Percentiles rank a stretch among this genome's conserved stretches.
These are phyloP conservation scores for Agrostemma githago DNA, from an alignment of 148 eudicot genomes.

Conservation along the genomic window DNA sequence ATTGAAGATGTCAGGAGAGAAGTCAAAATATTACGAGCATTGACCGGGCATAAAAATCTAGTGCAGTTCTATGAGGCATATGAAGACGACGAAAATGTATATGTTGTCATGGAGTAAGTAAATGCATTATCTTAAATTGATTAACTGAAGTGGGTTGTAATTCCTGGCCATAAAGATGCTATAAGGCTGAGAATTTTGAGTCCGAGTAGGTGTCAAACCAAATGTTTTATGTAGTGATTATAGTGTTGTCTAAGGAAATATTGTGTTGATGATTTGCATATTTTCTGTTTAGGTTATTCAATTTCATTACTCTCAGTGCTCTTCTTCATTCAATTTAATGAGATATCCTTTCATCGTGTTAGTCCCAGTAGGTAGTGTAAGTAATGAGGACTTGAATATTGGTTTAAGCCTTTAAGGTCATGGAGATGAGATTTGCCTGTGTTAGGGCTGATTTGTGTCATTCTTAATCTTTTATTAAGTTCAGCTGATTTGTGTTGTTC, in stretches of 20 bases:
- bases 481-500: conserved; percentile 7
- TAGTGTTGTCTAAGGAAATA: neutral
- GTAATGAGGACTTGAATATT: no score
- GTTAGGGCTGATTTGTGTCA: neutral
- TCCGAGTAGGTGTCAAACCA: neutral
- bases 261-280: neutral
- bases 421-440: neutral
- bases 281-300: neutral
- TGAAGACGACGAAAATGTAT: conserved; percentile 84
- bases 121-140: conserved; percentile 9
- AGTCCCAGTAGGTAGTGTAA: neutral
- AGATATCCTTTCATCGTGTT: neutral
- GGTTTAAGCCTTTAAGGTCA: neutral
- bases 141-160: neutral
- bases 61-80: conserved; percentile 86
- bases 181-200: neutral
- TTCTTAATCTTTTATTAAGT: neutral
- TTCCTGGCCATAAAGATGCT: neutral
- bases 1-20: conserved; percentile 92
- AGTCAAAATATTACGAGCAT: conserved; percentile 75
- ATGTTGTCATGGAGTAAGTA: conserved; percentile 89
- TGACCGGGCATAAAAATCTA: conserved; percentile 67
- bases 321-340: neutral
- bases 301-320: neutral
- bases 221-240: neutral